Percentiles rank a stretch among this genome's conserved stretches.
These are phyloP conservation scores for Amylocarpus encephaloides DNA, from an alignment of 2,329 filamentous ascomycete species.

Conservation along the genomic window DNA sequence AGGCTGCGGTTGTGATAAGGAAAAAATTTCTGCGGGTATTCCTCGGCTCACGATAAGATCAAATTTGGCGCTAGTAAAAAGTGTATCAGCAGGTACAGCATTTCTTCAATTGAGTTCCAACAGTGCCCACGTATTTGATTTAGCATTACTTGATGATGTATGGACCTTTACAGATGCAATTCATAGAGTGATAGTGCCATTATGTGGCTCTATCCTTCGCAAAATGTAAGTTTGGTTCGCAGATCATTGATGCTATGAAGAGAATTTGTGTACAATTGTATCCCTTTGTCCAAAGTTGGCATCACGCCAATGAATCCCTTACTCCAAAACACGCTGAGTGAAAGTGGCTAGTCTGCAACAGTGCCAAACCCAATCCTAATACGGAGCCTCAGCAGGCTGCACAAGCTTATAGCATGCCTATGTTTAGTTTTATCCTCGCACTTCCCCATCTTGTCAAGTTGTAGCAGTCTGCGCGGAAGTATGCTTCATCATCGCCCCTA, in stretches of 20 bases:
- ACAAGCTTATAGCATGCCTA: not conserved
- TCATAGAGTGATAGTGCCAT: not conserved
- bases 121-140: no score
- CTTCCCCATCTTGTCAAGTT: constrained; percentile 16
- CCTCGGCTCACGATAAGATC: no score
- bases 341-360: not conserved
- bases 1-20: not conserved
- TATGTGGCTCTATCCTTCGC: not conserved
- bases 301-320: not conserved
- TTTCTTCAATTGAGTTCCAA: no score
- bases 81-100: no score
- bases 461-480: constrained; percentile 22
- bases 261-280: constrained; percentile 1
- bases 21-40: not conserved
- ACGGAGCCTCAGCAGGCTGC: not conserved
- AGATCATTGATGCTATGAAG: constrained; percentile 1
- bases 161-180: not conserved
- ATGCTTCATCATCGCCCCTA: constrained; percentile 47
- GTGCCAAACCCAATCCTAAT: constrained; percentile 1
- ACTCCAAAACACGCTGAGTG: constrained; percentile 5
- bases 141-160: no score
- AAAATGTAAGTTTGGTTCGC: not conserved
- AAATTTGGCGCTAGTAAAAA: no score
- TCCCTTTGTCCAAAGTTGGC: not conserved
- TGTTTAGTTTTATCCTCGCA: not conserved